These are phyloP conservation scores for Rubus parviflorus DNA, from an alignment of 306 rosid species.

Conservation along the genomic window DNA sequence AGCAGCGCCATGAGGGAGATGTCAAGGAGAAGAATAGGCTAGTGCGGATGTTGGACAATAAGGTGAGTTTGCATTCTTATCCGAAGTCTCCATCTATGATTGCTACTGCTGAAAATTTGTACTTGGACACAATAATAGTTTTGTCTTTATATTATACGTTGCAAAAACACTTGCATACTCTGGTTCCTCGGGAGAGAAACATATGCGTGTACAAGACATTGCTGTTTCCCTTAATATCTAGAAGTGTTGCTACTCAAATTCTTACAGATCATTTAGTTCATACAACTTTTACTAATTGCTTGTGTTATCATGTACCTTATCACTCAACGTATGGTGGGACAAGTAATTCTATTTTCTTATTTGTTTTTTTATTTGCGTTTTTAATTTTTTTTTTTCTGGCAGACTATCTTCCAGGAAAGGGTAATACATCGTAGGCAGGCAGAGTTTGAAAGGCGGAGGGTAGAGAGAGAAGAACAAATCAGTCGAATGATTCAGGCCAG, in stretches of 20 bases:
- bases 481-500: slow-evolving; percentile 60
- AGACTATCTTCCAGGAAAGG: slow-evolving; percentile 68
- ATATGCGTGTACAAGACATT: neutral
- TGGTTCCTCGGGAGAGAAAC: neutral
- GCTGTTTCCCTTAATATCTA: neutral
- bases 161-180: neutral
- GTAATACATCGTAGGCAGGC: slow-evolving; percentile 66
- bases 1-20: slow-evolving; percentile 84
- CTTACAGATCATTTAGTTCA: neutral
- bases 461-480: slow-evolving; percentile 70
- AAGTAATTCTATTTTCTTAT: neutral
- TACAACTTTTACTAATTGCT: neutral
- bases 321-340: neutral
- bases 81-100: neutral
- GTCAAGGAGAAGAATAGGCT: slow-evolving; percentile 83
- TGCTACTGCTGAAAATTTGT: neutral
- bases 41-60: slow-evolving; percentile 56
- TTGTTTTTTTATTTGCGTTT: too few species aligned
- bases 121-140: neutral
- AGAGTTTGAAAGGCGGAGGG: slow-evolving; percentile 60
- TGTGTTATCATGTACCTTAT: neutral
- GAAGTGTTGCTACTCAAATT: neutral
- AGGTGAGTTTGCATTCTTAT: slow-evolving; percentile 48
- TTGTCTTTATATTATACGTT: neutral
- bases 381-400: neutral